Percentiles rank a stretch among this genome's conserved stretches.
These are phyloP conservation scores for Saccharomyces uvarum DNA, from an alignment of 1,139 yeast genomes.

Conservation along the genomic window DNA sequence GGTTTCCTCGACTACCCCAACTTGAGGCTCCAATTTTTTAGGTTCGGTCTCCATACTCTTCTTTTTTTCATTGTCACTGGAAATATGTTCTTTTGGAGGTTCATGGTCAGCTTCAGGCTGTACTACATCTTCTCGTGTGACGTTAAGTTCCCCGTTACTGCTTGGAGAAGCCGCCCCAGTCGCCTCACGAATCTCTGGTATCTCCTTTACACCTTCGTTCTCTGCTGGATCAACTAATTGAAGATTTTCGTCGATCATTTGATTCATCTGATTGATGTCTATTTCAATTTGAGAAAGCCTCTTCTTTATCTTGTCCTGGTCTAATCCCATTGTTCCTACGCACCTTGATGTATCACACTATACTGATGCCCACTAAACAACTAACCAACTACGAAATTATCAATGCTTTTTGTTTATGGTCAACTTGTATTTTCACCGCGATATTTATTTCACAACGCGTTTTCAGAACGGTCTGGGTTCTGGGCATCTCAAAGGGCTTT, in stretches of 20 bases:
- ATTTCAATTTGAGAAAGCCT: constrained; percentile 31
- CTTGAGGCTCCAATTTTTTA: neutral
- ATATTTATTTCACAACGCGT: constrained; percentile 1
- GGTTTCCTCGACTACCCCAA: neutral
- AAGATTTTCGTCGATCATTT: constrained; percentile 29
- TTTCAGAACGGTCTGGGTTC: neutral
- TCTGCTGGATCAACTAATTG: neutral
- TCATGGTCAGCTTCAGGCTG: neutral
- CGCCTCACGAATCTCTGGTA: neutral
- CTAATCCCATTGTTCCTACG: constrained; percentile 14
- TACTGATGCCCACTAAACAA: neutral
- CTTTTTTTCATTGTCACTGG: neutral
- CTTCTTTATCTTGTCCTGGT: constrained; percentile 25
- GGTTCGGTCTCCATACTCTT: neutral
- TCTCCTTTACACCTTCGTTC: neutral
- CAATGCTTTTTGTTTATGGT: constrained; percentile 3
- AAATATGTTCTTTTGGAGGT: neutral
- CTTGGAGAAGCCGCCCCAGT: neutral
- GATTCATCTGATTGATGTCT: constrained; percentile 31
- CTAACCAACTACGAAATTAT: neutral
- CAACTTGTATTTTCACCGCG: neutral
- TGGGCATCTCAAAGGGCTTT: neutral
- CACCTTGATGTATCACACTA: neutral
- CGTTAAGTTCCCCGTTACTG: neutral
- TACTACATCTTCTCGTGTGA: neutral